phyloP scores from a whole-genome alignment of 208 protist genomes.

The Kentomonas sorsogonicus region DNA sequence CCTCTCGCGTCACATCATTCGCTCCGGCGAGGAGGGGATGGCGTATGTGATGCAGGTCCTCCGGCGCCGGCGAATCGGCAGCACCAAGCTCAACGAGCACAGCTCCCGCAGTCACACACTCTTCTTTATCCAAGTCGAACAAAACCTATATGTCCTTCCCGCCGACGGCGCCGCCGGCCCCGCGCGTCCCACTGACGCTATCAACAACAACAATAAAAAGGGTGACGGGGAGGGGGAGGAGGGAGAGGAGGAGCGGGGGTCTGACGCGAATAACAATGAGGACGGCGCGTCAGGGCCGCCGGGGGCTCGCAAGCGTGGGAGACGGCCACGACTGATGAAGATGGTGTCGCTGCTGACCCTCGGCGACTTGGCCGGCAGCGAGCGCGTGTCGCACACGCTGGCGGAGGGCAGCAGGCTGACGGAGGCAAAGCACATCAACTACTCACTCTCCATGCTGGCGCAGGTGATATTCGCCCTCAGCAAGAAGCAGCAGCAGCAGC shows the following conservation, averaged over 20 bases:
- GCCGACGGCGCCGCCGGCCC: no score
- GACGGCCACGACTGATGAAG: no score
- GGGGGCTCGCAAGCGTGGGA: neutral
- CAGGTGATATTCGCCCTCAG: slow-evolving; percentile 82
- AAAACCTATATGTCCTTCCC: no score
- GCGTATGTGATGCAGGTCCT: slow-evolving; percentile 23
- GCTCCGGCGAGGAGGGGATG: slow-evolving; percentile 33
- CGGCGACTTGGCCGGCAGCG: slow-evolving; percentile 92
- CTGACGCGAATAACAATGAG: neutral
- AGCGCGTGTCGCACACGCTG: slow-evolving; percentile 73
- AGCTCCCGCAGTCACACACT: slow-evolving; percentile 86
- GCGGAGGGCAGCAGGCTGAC: slow-evolving; percentile 61
- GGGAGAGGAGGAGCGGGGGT: neutral
- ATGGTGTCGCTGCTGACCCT: slow-evolving; percentile 60
- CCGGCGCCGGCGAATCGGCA: slow-evolving; percentile 40
- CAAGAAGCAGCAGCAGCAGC: no score
- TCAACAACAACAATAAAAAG: slow-evolving; percentile 4
- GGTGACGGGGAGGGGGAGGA: neutral
- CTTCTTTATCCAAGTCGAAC: slow-evolving; percentile 55
- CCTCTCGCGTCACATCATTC: slow-evolving; percentile 34
- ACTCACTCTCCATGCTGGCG: slow-evolving; percentile 83
- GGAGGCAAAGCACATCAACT: slow-evolving; percentile 90
- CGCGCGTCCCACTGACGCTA: neutral
- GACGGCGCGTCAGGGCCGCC: neutral
- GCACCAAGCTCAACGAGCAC: slow-evolving; percentile 76